Base-by-base conservation (phyloP, 192 early-diverging fungal species). In the Linnemannia hyalina region DNA sequence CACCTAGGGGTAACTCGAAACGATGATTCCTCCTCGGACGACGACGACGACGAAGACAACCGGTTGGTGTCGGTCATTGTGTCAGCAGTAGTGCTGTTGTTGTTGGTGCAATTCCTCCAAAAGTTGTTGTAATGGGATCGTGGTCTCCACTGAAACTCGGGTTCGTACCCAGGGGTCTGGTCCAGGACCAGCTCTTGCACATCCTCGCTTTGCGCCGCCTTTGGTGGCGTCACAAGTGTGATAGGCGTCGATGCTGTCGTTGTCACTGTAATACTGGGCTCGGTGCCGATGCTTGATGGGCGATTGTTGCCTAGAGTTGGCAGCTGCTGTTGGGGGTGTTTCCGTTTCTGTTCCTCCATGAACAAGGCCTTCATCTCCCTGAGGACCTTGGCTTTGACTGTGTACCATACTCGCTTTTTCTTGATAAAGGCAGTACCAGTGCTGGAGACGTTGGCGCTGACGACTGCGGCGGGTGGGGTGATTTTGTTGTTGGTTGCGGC, bases 311-410 rank as follows among this genome's bases (percentile, higher is more conserved):
- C 35, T 16, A 46, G 44, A 47, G 15, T 16, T 69, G 46, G 9
- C 71, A 7, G 46, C 35, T 20, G 32, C 15, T 26, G 49, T 16
- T 29, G 36, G 32, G 42, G 11, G 3, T 32, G 23, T 46, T 75
- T n/a, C 41, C 36, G 38, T 52, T 52, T 22, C 40, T 77, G 82
- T 26, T 83, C 82, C 42, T 8, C 5, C n/a, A 69, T 11, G n/a
- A 73, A 83, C 3, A 78, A 55, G 0, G 55, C 42, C 35, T 79
- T 78, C 82, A 83, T 83, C 23, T 79, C 65, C 8, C 74, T 83
- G 9, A 83, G 70, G 0, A 78, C 76, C 38, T 73, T 73, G 36
- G 70, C 70, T 29, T 73, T 73, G 36, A 55, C 70, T 29, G 52
- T 23, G 10, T 60, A 52, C 82, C 76, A 75, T 22, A 72, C 77